phyloP scores from a whole-genome alignment of 345 rosid species.

The Eucalyptus microcorys region DNA sequence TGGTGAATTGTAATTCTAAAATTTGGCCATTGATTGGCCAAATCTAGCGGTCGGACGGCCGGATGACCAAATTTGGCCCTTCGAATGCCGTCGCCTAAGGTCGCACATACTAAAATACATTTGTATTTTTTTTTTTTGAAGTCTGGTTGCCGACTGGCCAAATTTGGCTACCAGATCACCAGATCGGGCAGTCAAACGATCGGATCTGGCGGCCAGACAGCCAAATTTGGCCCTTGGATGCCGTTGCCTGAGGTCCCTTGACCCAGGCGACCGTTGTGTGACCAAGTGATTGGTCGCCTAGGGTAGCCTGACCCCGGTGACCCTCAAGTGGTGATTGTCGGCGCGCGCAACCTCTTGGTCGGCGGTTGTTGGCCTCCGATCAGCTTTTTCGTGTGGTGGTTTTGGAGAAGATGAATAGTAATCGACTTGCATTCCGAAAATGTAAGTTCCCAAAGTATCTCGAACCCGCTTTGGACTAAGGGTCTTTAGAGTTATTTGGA shows the following conservation, averaged over 20 bases:
- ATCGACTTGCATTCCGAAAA: no score
- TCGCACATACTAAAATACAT: no score
- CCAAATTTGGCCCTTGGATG: accelerated
- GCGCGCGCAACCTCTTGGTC: accelerated
- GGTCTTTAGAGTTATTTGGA: accelerated
- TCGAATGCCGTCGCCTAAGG: no score
- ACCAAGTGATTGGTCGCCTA: accelerated
- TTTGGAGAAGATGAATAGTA: no score
- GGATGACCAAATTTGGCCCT: no score
- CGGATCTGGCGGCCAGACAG: accelerated
- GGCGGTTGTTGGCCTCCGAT: accelerated
- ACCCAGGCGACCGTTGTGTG: no score
- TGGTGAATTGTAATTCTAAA: no score
- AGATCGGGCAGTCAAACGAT: accelerated
- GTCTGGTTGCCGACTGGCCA: accelerated
- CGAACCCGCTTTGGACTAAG: accelerated
- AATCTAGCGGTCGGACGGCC: no score
- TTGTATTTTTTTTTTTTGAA: no score
- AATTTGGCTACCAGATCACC: accelerated
- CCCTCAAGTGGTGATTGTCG: accelerated
- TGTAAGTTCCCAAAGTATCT: no score
- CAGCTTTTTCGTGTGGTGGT: no score
- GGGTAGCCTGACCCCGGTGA: accelerated
- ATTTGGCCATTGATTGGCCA: no score
- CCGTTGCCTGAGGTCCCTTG: accelerated